Base-by-base conservation (phyloP, 106 monocot genomes). In the Dioscorea dumetorum region DNA sequence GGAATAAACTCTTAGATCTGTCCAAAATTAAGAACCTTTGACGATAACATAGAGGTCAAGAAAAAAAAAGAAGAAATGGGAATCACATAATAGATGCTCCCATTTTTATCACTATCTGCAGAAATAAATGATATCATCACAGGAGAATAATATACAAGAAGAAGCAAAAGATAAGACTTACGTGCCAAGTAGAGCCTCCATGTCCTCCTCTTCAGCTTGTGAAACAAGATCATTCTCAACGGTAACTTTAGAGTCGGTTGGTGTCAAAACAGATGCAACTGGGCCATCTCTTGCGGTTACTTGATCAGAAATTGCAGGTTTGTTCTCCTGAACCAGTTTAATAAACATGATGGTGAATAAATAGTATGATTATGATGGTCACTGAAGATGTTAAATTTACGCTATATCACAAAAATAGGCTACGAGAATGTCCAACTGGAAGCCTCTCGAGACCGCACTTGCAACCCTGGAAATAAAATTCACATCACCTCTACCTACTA, bases 151-250 rank as follows among this genome's bases (percentile, higher is more conserved):
- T 54, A 54, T 54, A 16, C 54, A 18, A 54, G 19, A 15, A 19
- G 54, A 54, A 51, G 10, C 11, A 16, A 20, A 21, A 58, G 68
- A 63, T 21, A 67, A 68, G 13, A 67, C 87, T 65, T 83, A 99
- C 97, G 97, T 99, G 64, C 86, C 97, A 73, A 99, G 90, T 80
- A 99, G 97, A 28, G 97, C 82, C 66, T 99, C 97, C 97, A 99
- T 99, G 64, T 99, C 97, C 79, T 99, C 97, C 71, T 99, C 97
- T 80, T 99, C 92, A 56, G 83, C 97, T 81, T 99, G 92, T 34
- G 92, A 92, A 50, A 92, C 90, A 18, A 99, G 89, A 41, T 99
- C 97, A 60, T 75, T 84, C 74, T 99, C 92, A 73, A 99, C 97
- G 28, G 86, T 99, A 63, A 99, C 97, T 82, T 95, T 85, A n/a